Base-by-base conservation (phyloP, 306 rosid genomes). In the Arachis stenosperma region DNA sequence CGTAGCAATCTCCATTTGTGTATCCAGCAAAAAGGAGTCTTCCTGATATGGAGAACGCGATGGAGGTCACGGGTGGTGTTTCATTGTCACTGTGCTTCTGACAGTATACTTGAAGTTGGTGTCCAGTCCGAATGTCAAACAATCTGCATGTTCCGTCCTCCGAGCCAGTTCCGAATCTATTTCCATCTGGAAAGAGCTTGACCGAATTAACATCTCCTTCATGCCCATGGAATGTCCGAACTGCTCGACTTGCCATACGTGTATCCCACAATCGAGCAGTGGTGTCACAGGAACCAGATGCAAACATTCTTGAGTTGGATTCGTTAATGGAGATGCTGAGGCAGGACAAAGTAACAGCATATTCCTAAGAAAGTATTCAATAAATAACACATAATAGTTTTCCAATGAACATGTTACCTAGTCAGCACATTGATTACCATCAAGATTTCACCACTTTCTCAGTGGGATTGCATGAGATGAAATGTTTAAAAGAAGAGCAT, bases 171-270 rank as follows among this genome's bases (percentile, higher is more conserved):
- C 97, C 98, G 87, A 92, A 92, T 80, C 98, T 87, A 65, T 90
- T 81, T 53, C 98, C 97, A 86, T 92, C 98, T 55, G 98, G 91
- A 75, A 92, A 92, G 84, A 92, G 90, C 75, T 85, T 90, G 64
- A 92, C 91, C n/a, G 91, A 47, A 77, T 77, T 88, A 54, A 92
- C 97, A 84, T 92, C 97, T 36, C 91, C 96, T 50, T 84, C 88
- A 2, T 92, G 97, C 61, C 98, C 98, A 48, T 87, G 88, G 81
- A 90, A 92, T 1, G 97, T 90, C 73, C 77, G 84, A 74, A 90
- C 90, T n/a, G 98, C 97, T 80, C 98, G 91, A 81, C 98, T 92
- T 74, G 98, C 98, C 66, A 90, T 93, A 3, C 93, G 98, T 59
- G 93, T 86, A 81, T 93, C 98, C 98, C 98, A 93, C 86, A 93